These are phyloP conservation scores for Aphanomyces astaci DNA, from an alignment of 352 stramenopile genomes.

Conservation along the genomic window DNA sequence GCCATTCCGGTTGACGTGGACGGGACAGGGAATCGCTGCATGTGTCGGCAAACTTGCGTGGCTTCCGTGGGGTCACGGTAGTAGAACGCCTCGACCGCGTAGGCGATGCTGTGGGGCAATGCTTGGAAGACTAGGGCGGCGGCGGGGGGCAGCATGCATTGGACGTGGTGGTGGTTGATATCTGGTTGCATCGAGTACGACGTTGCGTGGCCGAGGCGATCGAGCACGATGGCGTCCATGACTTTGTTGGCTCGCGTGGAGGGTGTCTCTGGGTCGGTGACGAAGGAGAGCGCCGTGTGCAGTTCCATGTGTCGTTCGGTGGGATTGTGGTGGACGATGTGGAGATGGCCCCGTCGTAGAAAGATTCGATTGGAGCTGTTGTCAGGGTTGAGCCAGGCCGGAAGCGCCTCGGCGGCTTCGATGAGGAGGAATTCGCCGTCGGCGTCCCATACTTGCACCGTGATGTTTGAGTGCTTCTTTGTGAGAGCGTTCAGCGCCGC, in stretches of 20 bases:
- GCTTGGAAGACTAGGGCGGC: constrained; percentile 33
- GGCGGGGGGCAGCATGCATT: constrained; percentile 37
- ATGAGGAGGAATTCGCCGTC: constrained; percentile 77
- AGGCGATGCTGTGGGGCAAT: constrained; percentile 31
- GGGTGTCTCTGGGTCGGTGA: constrained; percentile 25
- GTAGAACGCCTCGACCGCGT: constrained; percentile 65
- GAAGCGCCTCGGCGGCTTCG: constrained; percentile 56
- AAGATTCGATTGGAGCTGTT: constrained; percentile 45
- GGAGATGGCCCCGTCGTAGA: constrained; percentile 33
- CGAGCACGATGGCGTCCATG: constrained; percentile 1
- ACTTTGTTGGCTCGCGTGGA: neutral
- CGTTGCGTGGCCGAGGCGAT: neutral
- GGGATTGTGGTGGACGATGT: constrained; percentile 32
- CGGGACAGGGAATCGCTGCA: constrained; percentile 35
- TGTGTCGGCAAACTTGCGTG: constrained; percentile 40
- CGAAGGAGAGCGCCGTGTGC: constrained; percentile 27
- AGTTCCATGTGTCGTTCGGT: neutral
- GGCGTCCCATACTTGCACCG: constrained; percentile 37
- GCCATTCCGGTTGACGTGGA: constrained; percentile 24
- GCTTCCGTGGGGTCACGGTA: constrained; percentile 49
- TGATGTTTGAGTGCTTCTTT: constrained; percentile 27
- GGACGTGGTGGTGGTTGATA: constrained; percentile 45
- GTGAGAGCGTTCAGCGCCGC: constrained; percentile 46
- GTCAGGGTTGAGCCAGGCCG: constrained; percentile 57
- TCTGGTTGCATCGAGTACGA: constrained; percentile 36